A percentile compares a stretch with the other conserved stretches of the same genome.
phyloP scores from a whole-genome alignment of 1,139 yeast genomes.

The Kodamaea alishanica region DNA sequence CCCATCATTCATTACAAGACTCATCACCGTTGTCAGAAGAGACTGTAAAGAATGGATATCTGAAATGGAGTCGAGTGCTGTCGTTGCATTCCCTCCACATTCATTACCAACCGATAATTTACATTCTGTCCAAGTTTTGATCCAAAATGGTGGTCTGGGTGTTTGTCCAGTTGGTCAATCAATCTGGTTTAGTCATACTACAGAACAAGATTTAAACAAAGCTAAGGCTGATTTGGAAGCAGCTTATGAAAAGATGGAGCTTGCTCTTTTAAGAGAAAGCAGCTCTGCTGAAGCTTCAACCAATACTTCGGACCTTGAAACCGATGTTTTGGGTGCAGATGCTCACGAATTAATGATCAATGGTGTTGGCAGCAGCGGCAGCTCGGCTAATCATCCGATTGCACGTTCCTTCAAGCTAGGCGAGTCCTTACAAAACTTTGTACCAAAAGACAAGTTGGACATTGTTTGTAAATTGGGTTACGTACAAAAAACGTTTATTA shows the following conservation, averaged over 20 bases:
- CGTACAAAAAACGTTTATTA: constrained; percentile 63
- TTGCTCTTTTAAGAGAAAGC: constrained; percentile 74
- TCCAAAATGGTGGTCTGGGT: constrained; percentile 87
- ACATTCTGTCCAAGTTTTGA: constrained; percentile 77
- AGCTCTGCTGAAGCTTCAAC: constrained; percentile 24
- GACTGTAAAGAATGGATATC: constrained; percentile 91
- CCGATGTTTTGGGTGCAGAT: constrained; percentile 45
- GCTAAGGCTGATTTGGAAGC: constrained; percentile 78
- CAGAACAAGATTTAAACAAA: constrained; percentile 58
- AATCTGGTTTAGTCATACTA: constrained; percentile 84
- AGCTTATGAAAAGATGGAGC: constrained; percentile 77
- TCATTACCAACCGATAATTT: constrained; percentile 66
- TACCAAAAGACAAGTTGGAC: constrained; percentile 75
- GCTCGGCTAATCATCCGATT: constrained; percentile 44
- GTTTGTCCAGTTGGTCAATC: constrained; percentile 87
- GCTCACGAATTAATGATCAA: constrained; percentile 54
- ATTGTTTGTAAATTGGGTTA: constrained; percentile 76
- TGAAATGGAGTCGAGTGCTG: constrained; percentile 76
- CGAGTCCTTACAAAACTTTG: constrained; percentile 75
- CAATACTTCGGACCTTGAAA: constrained; percentile 38
- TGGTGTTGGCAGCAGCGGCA: constrained; percentile 41
- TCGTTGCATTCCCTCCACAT: constrained; percentile 91
- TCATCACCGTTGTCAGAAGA: constrained; percentile 79
- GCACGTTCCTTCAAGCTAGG: constrained; percentile 83
- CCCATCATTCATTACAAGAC: constrained; percentile 57